Base-by-base conservation (phyloP, 805 yeast genomes). In the Candida xyloterini region DNA sequence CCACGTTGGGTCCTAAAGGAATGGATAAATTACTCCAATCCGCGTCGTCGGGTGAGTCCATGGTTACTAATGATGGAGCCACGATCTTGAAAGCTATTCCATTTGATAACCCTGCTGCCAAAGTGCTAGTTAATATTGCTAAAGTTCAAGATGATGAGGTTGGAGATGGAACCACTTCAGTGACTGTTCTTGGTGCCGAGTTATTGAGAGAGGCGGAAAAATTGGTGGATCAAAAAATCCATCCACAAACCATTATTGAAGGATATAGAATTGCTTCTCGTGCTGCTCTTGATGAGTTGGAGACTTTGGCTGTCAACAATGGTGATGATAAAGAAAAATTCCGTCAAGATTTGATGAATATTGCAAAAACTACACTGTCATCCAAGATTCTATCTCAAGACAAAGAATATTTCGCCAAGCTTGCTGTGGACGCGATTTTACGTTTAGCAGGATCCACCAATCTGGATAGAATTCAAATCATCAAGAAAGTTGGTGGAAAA, bases 161-260 rank as follows among this genome's bases (percentile, higher is more conserved):
- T 51, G 98, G 98, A 45, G 98, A 93, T 60, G 99, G 99, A 52
- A 93, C 99, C 29, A 91, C 99, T 0, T 84, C 96, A 18, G 99
- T 95, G 23, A 89, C 97, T 0, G 85, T 93, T 10, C 68, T 91
- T 42, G 81, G 91, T 30, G 90, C 96, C 8, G 98, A 93, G 65
- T 73, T 93, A 43, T 71, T 93, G 51, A 79, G 95, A 61, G 97
- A 91, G 68, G 97, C 98, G 24, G 97, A 93, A 65, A 81, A 81
- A 60, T 76, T 93, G 48, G 84, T 93, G 33, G 95, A 89, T 51
- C 84, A 82, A 62, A 90, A 84, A 60, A 93, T 93, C 49, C 99
- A 93, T 65, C 99, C 99, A 27, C 98, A 91, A 65, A 91, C 97
- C 5, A 91, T 93, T 57, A 89, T 93, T 50, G 95, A 88, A 62